phyloP scores from a whole-genome alignment of 768 basidiomycete species.

The Hygrophoropsis aurantiaca region DNA sequence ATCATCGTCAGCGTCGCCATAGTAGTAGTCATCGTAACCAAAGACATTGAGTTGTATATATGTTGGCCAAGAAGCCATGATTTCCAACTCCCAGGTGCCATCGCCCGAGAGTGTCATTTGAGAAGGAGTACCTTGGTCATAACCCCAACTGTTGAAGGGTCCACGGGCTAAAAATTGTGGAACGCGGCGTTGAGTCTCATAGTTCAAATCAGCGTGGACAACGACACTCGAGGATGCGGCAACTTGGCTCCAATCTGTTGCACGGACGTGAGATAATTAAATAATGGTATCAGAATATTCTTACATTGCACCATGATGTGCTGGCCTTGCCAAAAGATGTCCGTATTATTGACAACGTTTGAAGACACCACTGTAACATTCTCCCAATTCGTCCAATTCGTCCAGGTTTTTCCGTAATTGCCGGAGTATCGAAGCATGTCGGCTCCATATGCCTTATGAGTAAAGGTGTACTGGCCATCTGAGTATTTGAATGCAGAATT shows the following conservation, averaged over 20 bases:
- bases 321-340: slow-evolving; percentile 74
- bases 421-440: slow-evolving; percentile 85
- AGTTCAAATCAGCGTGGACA: slow-evolving; percentile 75
- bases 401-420: slow-evolving; percentile 86
- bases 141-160: slow-evolving; percentile 91
- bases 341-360: slow-evolving; percentile 45
- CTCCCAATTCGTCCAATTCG: slow-evolving; percentile 79
- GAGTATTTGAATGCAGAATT: slow-evolving; percentile 53
- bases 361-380: slow-evolving; percentile 63
- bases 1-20: slow-evolving; percentile 87
- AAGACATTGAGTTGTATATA: slow-evolving; percentile 90
- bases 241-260: slow-evolving; percentile 74
- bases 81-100: slow-evolving; percentile 80
- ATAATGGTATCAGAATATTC: slow-evolving; percentile 19
- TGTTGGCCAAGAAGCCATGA: slow-evolving; percentile 90
- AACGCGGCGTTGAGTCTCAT: slow-evolving; percentile 63
- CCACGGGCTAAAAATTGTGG: slow-evolving; percentile 89
- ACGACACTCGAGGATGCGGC: slow-evolving; percentile 63
- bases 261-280: slow-evolving; percentile 1
- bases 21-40: slow-evolving; percentile 89
- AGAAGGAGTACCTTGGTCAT: slow-evolving; percentile 76
- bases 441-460: slow-evolving; percentile 82
- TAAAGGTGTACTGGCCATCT: slow-evolving; percentile 69
- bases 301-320: slow-evolving; percentile 90
- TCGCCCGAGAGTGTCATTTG: slow-evolving; percentile 64